phyloP scores from a whole-genome alignment of 1,284 basidiomycete species.

The Trametes polyzona region DNA sequence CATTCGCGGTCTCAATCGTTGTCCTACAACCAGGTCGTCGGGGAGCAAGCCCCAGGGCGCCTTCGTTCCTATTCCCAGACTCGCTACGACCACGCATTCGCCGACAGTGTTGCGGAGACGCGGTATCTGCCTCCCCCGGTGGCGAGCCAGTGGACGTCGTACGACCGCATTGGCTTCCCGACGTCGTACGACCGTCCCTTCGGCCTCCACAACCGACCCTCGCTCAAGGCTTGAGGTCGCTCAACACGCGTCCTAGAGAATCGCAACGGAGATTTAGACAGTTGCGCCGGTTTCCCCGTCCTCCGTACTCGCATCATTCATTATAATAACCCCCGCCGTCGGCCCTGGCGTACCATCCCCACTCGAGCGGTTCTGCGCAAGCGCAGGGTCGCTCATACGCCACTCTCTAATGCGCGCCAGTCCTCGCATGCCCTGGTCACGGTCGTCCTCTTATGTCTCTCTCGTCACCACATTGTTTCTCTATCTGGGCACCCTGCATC shows the following conservation, averaged over 20 bases:
- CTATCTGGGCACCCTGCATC: conserved; percentile 41
- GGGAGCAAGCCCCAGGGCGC: conserved; percentile 49
- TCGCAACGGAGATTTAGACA: conserved; percentile 35
- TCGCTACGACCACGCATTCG: conserved; percentile 54
- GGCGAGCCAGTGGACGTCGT: conserved; percentile 27
- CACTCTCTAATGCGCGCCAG: conserved; percentile 37
- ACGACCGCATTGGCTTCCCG: conserved; percentile 29
- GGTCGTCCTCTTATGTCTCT: conserved; percentile 29
- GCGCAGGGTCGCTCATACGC: conserved; percentile 33
- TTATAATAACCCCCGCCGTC: conserved; percentile 35
- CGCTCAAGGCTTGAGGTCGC: conserved; percentile 35
- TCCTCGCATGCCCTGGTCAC: conserved; percentile 29
- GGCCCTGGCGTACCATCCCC: conserved; percentile 33
- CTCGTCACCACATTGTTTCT: conserved; percentile 27
- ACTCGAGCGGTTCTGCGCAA: conserved; percentile 35
- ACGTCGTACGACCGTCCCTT: conserved; percentile 34
- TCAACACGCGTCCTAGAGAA: conserved; percentile 33
- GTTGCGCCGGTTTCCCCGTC: conserved; percentile 23
- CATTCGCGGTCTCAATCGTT: conserved; percentile 62
- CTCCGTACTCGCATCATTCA: conserved; percentile 29
- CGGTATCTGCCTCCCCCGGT: conserved; percentile 37
- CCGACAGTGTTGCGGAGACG: conserved; percentile 49
- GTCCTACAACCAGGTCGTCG: conserved; percentile 54
- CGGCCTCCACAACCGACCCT: conserved; percentile 29
- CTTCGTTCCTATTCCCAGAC: conserved; percentile 64